Base-by-base conservation (phyloP, 106 monocot genomes). In the Dioscorea dumetorum region DNA sequence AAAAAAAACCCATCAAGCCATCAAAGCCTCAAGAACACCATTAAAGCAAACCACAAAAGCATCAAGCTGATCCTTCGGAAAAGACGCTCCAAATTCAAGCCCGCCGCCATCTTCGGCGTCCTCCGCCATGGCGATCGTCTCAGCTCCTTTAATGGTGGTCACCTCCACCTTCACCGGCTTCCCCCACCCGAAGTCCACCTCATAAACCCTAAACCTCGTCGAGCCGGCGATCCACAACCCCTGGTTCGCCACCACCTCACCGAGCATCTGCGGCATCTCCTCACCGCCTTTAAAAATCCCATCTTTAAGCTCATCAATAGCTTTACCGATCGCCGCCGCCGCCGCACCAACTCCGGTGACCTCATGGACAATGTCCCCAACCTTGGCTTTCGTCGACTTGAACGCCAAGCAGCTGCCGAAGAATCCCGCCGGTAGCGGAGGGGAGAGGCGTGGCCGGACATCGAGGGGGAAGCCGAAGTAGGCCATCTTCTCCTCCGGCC, bases 381-480 rank as follows among this genome's bases (percentile, higher is more conserved):
- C 48, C 32, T 17, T 34, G 15, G 62, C 60, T 48, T 58, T 58
- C 2, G 50, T 70, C 3, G 51, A 9, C 28, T 64, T 63, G 0
- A n/a, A 0, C 0, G 24, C 22, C 4, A 83, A 5, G 72, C 83
- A 87, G 57, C 81, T 83, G 4, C 87, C 87, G 57, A 87, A 81
- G 74, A 83, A 87, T 10, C n/a, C 32, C 31, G 9, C 22, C 0
- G 79, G 78, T 10, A 79, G 4, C 3, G 66, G 35, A 15, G 72
- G 72, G 23, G 61, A 12, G 22, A 72, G 13, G 28, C 82, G 35
- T 7, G 35, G 22, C 19, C 82, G 49, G 48, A 20, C 70, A 61
- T 82, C 81, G 4, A 64, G 72, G 0, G 49, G 13, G 70, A 81
- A 81, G n/a, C 4, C 6, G 33, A 79, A 17, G 49, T 20, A 32